Base-by-base conservation (phyloP, 805 yeast species). In the Ogataea zsoltii region DNA sequence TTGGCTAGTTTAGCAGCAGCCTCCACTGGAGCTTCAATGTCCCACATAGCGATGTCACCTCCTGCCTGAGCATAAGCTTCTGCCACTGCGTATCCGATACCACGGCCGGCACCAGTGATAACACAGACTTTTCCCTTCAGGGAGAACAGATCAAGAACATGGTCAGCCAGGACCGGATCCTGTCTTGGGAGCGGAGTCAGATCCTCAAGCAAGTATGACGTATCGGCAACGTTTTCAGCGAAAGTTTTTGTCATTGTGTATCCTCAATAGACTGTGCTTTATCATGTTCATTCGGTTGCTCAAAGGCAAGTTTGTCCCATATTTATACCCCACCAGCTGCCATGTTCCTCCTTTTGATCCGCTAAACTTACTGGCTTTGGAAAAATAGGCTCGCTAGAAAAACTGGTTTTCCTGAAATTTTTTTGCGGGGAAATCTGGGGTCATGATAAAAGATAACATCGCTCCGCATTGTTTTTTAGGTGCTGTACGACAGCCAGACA, bases 131-230 rank as follows among this genome's bases (percentile, higher is more conserved):
- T 70, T 10, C 71, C 73, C 56, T 65, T 65, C 50, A 71, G 60
- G 9, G 76, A 70, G 54, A 73, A 71, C 33, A 71, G 61, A 18
- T 67, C 68, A 14, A 68, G 50, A 15, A 71, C 71, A 37, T 83
- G 80, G 55, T 73, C 66, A 19, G 83, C 69, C 19, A 80, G 66
- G 49, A 67, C 61, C 40, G 90, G 90, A 6, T 73, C 69, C 38
- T 75, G 68, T 41, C 70, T 67, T 47, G 89, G 89, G 15, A 81
- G 43, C 4, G 55, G 48, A 16, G 54, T 42, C 16, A 51, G 48
- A 28, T 57, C 53, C 31, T 54, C 46, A 21, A 52, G 36, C 25
- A 56, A 42, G 36, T 51, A 51, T 7, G 55, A 50, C 11, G 59
- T 63, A 44, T 44, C 45, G 4, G 50, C 38, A 28, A 51, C 50